These are phyloP conservation scores for Bipolaris sorokiniana DNA, from an alignment of 2,329 filamentous ascomycete genomes.

Conservation along the genomic window DNA sequence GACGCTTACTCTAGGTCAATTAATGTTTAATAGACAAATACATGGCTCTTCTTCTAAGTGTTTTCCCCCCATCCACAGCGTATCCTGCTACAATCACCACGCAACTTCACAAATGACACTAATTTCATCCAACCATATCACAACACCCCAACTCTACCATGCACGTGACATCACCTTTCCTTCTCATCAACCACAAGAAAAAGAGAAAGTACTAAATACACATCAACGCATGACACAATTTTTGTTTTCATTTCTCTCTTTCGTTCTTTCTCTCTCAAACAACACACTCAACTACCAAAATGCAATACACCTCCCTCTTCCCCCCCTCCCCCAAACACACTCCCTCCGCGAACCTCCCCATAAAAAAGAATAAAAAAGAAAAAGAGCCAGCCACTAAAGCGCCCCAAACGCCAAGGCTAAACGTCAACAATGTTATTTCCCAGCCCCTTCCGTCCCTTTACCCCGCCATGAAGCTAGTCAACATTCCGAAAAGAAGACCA, in stretches of 20 bases:
- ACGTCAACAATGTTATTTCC: slow-evolving; percentile 14
- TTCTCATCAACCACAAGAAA: neutral
- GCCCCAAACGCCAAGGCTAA: slow-evolving; percentile 31
- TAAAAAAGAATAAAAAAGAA: no score
- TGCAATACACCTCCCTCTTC: no score
- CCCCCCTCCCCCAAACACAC: no score
- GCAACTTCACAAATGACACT: neutral
- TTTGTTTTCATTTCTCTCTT: neutral
- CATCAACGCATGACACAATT: neutral
- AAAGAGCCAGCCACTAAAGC: neutral
- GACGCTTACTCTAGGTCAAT: neutral
- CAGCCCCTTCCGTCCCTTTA: no score
- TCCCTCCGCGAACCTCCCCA: no score
- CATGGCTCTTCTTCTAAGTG: neutral
- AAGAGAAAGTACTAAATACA: neutral
- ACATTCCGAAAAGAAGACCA: slow-evolving; percentile 12
- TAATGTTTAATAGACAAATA: neutral
- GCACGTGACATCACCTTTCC: neutral
- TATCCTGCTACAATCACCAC: neutral
- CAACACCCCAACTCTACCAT: neutral
- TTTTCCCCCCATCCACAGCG: neutral
- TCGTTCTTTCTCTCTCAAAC: no score
- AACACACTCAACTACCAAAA: neutral
- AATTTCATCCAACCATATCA: neutral
- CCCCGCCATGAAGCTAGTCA: slow-evolving; percentile 1